A percentile compares a stretch with the other conserved stretches of the same genome.
These are phyloP conservation scores for Kodamaea derodonti DNA, from an alignment of 1,139 yeast genomes.

Conservation along the genomic window DNA sequence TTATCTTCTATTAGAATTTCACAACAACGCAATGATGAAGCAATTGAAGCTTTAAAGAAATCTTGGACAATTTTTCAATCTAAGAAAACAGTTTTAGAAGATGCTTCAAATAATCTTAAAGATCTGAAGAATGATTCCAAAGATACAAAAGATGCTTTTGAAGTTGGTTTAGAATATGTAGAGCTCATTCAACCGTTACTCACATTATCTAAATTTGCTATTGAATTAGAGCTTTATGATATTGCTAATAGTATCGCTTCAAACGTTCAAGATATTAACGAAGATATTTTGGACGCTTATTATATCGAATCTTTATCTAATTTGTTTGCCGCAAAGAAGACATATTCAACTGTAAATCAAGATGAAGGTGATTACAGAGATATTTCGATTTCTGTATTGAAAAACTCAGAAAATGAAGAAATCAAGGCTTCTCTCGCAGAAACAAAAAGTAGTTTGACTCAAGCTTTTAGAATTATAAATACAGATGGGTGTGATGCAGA, in stretches of 20 bases:
- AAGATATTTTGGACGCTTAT: conserved; percentile 72
- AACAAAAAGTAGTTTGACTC: conserved; percentile 52
- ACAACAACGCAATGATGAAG: conserved; percentile 75
- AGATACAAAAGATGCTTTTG: conserved; percentile 27
- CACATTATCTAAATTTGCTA: conserved; percentile 66
- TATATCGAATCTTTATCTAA: conserved; percentile 81
- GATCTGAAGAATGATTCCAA: no score
- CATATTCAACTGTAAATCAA: conserved; percentile 14
- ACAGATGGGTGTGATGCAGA: conserved; percentile 46
- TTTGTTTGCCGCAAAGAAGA: conserved; percentile 52
- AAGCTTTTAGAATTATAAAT: conserved; percentile 49
- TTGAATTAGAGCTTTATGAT: conserved; percentile 74
- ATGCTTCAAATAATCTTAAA: conserved; percentile 25
- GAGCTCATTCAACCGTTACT: conserved; percentile 67
- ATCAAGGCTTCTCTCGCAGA: conserved; percentile 37
- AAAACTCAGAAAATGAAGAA: conserved; percentile 19
- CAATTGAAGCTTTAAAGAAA: conserved; percentile 60
- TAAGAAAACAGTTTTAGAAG: conserved; percentile 50
- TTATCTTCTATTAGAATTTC: conserved; percentile 88
- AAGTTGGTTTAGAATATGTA: conserved; percentile 49
- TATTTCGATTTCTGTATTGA: conserved; percentile 26
- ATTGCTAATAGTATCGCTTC: conserved; percentile 58
- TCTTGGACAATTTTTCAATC: conserved; percentile 68
- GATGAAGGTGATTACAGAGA: conserved; percentile 48
- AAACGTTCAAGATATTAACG: conserved; percentile 72